Evolutionary conservation across 352 stramenopile species (phyloP).

Genomic region (Pythium dissotocum): DNA sequence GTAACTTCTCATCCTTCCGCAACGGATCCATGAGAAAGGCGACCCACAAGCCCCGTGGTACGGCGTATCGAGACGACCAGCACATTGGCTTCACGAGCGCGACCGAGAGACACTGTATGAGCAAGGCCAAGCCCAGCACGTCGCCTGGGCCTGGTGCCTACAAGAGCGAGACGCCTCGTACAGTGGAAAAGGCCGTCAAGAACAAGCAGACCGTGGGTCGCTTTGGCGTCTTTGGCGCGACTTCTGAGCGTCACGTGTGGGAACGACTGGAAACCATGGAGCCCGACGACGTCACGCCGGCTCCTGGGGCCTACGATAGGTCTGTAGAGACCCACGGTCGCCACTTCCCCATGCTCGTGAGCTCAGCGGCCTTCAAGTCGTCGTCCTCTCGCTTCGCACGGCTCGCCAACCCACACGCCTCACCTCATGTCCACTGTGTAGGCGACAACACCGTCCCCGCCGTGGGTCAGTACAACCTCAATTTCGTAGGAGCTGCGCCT

Average conservation of each 20-base stretch:
- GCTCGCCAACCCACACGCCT: conserved; percentile 37
- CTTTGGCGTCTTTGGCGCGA: conserved; percentile 76
- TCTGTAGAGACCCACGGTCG: conserved; percentile 32
- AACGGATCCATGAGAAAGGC: conserved; percentile 3
- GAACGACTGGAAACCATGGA: conserved; percentile 52
- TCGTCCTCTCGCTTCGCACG: conserved; percentile 51
- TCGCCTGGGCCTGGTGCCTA: conserved; percentile 57
- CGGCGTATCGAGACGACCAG: conserved; percentile 38
- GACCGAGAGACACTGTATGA: conserved; percentile 62
- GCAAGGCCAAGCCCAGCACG: conserved; percentile 35
- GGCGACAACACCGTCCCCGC: conserved; percentile 40
- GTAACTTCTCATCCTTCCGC: conserved; percentile 12
- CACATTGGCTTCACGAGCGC: conserved; percentile 68
- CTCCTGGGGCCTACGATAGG: conserved; percentile 55
- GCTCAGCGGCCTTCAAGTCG: conserved; percentile 63
- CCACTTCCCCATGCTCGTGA: conserved; percentile 38
- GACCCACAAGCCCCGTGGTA: conserved; percentile 10
- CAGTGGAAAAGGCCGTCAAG: conserved; percentile 51
- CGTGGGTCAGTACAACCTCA: conserved; percentile 43
- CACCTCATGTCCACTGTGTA: conserved; percentile 58
- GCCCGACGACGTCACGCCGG: conserved; percentile 48
- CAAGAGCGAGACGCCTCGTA: conserved; percentile 62
- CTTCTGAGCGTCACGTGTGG: conserved; percentile 72
- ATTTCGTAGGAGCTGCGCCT: neutral
- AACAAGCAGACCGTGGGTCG: conserved; percentile 53